Conservation (phyloP, 495 filamentous ascomycete genomes). For the Aspergillus heteromorphus region DNA sequence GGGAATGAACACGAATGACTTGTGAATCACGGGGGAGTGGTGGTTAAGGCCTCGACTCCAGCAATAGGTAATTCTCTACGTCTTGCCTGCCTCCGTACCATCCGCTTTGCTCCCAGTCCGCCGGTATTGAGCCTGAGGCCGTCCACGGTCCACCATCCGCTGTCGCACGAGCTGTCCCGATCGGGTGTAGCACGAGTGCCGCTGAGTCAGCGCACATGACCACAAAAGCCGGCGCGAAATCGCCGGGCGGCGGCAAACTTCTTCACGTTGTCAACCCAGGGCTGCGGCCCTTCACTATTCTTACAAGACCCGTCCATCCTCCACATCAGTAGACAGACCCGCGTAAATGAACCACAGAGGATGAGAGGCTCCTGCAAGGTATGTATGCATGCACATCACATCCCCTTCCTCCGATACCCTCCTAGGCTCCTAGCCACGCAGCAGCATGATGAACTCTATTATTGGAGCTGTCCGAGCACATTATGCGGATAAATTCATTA, state of each 20-base stretch:
- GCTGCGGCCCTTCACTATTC: constrained; percentile 34
- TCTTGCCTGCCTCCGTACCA: too few species aligned
- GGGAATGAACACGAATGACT: background rate
- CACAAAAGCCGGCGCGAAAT: constrained; percentile 20
- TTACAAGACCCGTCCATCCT: constrained; percentile 1
- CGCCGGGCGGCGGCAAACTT: constrained; percentile 15
- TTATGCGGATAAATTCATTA: constrained; percentile 46
- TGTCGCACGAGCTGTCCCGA: background rate
- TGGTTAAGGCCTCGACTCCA: too few species aligned
- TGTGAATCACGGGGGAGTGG: too few species aligned
- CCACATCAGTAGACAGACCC: constrained; percentile 13
- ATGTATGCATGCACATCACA: constrained; percentile 12
- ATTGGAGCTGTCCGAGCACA: constrained; percentile 98
- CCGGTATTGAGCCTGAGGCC: background rate
- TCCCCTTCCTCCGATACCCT: constrained; percentile 2
- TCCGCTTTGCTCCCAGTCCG: too few species aligned
- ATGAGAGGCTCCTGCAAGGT: constrained; percentile 37
- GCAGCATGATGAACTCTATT: constrained; percentile 54
- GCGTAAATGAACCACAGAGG: constrained; percentile 12
- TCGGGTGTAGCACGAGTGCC: background rate
- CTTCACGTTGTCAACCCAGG: constrained; percentile 18
- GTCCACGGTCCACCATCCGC: background rate
- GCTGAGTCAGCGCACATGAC: constrained; percentile 26
- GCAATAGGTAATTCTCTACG: too few species aligned
- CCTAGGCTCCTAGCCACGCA: background rate